phyloP scores from a whole-genome alignment of 352 stramenopile genomes.

The Pilasporangium apinafurcum region DNA sequence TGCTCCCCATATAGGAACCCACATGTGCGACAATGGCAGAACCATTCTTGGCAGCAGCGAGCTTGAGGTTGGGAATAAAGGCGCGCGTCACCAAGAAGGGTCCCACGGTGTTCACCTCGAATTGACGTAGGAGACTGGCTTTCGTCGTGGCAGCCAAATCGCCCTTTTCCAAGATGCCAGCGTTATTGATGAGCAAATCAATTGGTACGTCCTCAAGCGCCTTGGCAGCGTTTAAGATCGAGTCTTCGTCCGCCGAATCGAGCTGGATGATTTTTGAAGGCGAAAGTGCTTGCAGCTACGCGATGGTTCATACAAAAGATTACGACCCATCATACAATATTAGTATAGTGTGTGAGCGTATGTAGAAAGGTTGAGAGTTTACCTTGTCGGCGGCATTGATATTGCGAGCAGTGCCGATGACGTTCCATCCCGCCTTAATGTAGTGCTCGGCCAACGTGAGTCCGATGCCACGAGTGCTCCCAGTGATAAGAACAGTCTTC shows the following conservation, averaged over 20 bases:
- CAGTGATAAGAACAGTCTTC: conserved; percentile 53
- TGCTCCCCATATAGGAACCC: conserved; percentile 9
- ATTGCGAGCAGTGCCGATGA: too few species aligned
- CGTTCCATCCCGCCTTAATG: conserved; percentile 27
- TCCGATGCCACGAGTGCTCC: conserved; percentile 34
- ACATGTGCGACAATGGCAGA: conserved; percentile 19
- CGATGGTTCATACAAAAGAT: not conserved
- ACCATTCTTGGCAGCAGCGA: conserved; percentile 1
- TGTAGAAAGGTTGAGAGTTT: too few species aligned
- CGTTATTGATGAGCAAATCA: conserved; percentile 39
- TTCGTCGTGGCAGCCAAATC: conserved; percentile 6
- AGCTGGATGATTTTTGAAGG: conserved; percentile 14
- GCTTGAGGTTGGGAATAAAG: conserved; percentile 15
- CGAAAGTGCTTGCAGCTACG: conserved; percentile 8
- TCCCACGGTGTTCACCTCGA: conserved; percentile 32
- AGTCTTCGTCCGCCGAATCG: conserved; percentile 13
- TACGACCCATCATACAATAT: not conserved
- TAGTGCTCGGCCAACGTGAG: conserved; percentile 35
- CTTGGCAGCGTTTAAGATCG: conserved; percentile 6
- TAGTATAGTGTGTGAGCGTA: too few species aligned
- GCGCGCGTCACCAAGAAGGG: conserved; percentile 21
- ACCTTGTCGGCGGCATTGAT: conserved; percentile 20
- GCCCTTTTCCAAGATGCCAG: conserved; percentile 7
- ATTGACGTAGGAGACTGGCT: conserved; percentile 13
- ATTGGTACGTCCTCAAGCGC: conserved; percentile 12